A percentile compares a stretch with the other conserved stretches of the same genome.
These are phyloP conservation scores for Talaromyces stipitatus DNA, from an alignment of 495 filamentous ascomycete species.

Conservation along the genomic window DNA sequence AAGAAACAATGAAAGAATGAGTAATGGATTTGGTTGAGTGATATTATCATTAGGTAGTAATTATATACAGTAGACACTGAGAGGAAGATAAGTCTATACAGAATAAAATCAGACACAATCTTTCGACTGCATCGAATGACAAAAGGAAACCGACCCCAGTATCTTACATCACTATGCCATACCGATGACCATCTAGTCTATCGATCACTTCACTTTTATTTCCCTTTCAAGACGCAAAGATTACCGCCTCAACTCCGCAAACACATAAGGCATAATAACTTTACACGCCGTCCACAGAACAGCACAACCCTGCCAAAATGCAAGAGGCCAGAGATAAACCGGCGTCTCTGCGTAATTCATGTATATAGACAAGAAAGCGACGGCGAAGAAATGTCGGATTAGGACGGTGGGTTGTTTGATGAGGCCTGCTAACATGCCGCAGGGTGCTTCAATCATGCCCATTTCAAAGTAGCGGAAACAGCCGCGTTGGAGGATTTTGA, in stretches of 20 bases:
- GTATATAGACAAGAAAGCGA: constrained; percentile 86
- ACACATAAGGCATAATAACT: constrained; percentile 83
- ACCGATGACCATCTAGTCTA: too few species aligned
- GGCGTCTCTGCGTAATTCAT: constrained; percentile 53
- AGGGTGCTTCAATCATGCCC: constrained; percentile 69
- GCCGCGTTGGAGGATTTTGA: constrained; percentile 75
- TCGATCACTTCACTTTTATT: neutral
- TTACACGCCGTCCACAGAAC: constrained; percentile 84
- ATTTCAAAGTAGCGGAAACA: constrained; percentile 90
- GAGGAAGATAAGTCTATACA: neutral
- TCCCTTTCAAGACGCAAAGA: neutral
- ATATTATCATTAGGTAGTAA: neutral
- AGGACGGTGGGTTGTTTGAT: constrained; percentile 71
- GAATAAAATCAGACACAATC: neutral
- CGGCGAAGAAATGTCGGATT: constrained; percentile 88
- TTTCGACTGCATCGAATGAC: neutral
- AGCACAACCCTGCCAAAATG: constrained; percentile 50
- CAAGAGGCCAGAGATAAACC: constrained; percentile 50
- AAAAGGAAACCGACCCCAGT: neutral
- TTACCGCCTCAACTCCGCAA: constrained; percentile 41
- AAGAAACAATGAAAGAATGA: neutral
- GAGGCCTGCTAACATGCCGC: constrained; percentile 76
- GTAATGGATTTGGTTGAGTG: neutral
- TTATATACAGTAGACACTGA: neutral
- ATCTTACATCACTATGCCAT: neutral